phyloP scores from a whole-genome alignment of 179 eudicot species.

The Beta lomatogona region DNA sequence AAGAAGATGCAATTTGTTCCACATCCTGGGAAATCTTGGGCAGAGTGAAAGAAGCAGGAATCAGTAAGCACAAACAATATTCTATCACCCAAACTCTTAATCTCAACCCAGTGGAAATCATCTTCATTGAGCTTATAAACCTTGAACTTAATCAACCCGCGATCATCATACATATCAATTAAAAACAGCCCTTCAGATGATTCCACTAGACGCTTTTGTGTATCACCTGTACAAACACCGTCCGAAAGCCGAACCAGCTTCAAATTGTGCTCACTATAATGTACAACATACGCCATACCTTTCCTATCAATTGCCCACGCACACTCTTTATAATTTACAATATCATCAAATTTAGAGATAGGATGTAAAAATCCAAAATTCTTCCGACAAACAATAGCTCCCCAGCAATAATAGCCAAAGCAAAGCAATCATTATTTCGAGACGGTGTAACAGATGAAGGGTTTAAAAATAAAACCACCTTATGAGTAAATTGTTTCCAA shows the following conservation, averaged over 20 bases:
- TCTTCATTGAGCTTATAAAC: conserved; percentile 29
- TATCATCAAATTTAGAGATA: conserved; percentile 21
- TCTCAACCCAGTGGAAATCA: conserved; percentile 17
- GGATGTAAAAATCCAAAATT: not conserved
- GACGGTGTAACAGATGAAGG: not conserved
- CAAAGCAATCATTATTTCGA: conserved; percentile 18
- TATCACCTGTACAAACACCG: not conserved
- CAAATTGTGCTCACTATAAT: conserved; percentile 4
- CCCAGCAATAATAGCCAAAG: conserved; percentile 8
- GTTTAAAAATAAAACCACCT: conserved; percentile 19
- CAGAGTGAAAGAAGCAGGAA: conserved; percentile 11
- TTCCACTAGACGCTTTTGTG: conserved; percentile 13
- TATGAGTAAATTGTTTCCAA: not conserved
- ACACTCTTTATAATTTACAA: conserved; percentile 22
- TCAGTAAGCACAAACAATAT: conserved; percentile 25
- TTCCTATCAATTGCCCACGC: conserved; percentile 15
- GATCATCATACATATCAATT: conserved; percentile 19
- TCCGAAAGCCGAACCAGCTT: not conserved
- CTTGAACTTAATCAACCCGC: conserved; percentile 9
- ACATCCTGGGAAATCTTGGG: too few relatives aligned
- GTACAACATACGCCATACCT: conserved; percentile 19
- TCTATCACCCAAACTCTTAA: conserved; percentile 24
- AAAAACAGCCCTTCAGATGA: conserved; percentile 21
- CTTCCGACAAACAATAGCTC: not conserved
- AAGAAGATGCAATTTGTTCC: too few relatives aligned